Percentiles rank a stretch among this genome's conserved stretches.
Conservation (phyloP, 306 rosid species). For the Trifolium dubium region DNA sequence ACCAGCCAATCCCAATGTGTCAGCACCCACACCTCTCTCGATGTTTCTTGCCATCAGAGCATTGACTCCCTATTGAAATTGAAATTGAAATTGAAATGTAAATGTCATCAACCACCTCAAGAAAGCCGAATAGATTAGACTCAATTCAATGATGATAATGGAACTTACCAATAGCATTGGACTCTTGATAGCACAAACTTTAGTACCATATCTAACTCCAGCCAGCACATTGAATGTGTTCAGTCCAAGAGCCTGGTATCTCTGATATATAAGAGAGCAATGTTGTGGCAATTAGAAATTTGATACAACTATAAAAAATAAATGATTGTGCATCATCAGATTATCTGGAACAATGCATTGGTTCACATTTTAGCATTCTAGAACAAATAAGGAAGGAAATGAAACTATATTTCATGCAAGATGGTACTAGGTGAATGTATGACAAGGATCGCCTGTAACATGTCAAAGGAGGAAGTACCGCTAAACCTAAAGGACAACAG, state of each 20-base stretch:
- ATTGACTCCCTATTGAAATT: conserved; percentile 65
- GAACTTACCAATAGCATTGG: conserved; percentile 82
- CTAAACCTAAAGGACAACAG: conserved; percentile 21
- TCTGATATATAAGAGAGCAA: conserved; percentile 57
- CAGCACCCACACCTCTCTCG: conserved; percentile 73
- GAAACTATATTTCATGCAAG: conserved; percentile 31
- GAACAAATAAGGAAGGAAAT: neutral
- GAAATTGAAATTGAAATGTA: conserved; percentile 30
- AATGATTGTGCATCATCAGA: conserved; percentile 21
- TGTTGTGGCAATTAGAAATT: conserved; percentile 31
- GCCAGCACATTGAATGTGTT: conserved; percentile 62
- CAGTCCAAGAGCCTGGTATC: conserved; percentile 65
- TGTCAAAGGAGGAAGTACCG: conserved; percentile 16
- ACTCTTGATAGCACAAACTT: conserved; percentile 75
- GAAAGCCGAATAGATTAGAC: conserved; percentile 30
- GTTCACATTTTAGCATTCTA: neutral
- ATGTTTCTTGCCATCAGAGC: conserved; percentile 79
- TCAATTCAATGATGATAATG: conserved; percentile 16
- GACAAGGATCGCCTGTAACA: neutral
- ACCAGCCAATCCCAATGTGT: conserved; percentile 69
- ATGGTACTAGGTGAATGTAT: conserved; percentile 7
- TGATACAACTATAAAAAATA: neutral
- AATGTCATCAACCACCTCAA: conserved; percentile 14
- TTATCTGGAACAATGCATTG: conserved; percentile 3
- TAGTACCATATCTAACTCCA: conserved; percentile 73